These are phyloP conservation scores for Citrus sinensis DNA, from an alignment of 345 rosid genomes.

Conservation along the genomic window DNA sequence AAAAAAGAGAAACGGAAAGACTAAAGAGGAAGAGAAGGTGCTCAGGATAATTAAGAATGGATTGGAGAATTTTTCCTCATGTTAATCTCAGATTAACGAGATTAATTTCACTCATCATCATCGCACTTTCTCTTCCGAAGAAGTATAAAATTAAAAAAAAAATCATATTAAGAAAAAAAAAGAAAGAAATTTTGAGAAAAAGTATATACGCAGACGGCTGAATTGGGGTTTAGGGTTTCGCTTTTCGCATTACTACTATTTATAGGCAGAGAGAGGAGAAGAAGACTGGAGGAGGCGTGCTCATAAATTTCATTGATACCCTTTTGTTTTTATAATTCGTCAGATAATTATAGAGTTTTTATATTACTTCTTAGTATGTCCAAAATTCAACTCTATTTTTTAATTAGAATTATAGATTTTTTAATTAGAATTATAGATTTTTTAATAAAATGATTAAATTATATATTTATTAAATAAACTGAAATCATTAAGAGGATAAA, in stretches of 20 bases:
- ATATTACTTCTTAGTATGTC: no score
- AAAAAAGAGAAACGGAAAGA: neutral
- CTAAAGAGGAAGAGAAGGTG: constrained; percentile 7
- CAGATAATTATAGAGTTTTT: no score
- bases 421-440: no score
- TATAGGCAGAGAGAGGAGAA: neutral
- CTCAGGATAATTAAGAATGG: constrained; percentile 28
- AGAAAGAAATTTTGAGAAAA: neutral
- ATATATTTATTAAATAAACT: no score
- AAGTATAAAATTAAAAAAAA: neutral
- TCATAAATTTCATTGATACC: neutral
- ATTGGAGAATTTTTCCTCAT: constrained; percentile 15
- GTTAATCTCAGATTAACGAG: constrained; percentile 30
- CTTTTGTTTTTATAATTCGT: no score
- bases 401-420: no score
- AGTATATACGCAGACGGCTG: rapidly evolving
- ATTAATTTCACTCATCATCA: constrained; percentile 18
- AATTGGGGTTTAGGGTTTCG: neutral
- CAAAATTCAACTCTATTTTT: no score
- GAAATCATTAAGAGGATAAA: no score
- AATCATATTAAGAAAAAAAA: neutral
- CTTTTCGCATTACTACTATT: neutral
- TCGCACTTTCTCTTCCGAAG: constrained; percentile 10
- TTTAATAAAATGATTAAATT: no score
- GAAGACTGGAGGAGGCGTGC: neutral